phyloP scores from a whole-genome alignment of 2,329 filamentous ascomycete species.

The Domatiomyces globalis region DNA sequence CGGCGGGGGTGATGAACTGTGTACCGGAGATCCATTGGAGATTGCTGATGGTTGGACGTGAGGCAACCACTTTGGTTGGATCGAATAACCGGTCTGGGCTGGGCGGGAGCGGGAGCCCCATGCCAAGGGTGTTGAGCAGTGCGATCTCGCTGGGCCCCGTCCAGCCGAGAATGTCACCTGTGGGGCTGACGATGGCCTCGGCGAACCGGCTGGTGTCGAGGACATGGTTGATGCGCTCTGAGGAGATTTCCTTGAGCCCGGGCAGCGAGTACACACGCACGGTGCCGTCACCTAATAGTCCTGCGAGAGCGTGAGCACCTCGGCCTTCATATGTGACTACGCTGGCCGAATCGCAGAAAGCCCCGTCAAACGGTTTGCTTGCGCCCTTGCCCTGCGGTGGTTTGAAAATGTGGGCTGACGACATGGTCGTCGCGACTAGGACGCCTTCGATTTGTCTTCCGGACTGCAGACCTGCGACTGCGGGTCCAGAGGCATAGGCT shows the following conservation, averaged over 20 bases:
- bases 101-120: slow-evolving; percentile 49
- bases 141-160: slow-evolving; percentile 74
- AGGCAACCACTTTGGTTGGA: slow-evolving; percentile 55
- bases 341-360: slow-evolving; percentile 64
- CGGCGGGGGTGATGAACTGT: slow-evolving; percentile 71
- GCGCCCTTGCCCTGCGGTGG: slow-evolving; percentile 79
- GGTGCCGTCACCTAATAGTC: slow-evolving; percentile 69
- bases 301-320: slow-evolving; percentile 59
- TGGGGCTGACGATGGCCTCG: slow-evolving; percentile 56
- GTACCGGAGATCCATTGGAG: slow-evolving; percentile 94
- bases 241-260: slow-evolving; percentile 67
- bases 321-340: slow-evolving; percentile 61
- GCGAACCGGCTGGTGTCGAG: slow-evolving; percentile 60
- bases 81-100: slow-evolving; percentile 66
- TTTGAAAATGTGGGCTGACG: slow-evolving; percentile 73
- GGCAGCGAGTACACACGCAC: slow-evolving; percentile 77
- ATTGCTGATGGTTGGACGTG: slow-evolving; percentile 84
- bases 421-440: slow-evolving; percentile 59
- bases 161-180: slow-evolving; percentile 78
- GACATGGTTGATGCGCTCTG: slow-evolving; percentile 47
- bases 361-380: slow-evolving; percentile 74
- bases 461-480: slow-evolving; percentile 61
- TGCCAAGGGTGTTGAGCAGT: slow-evolving; percentile 72
- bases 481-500: slow-evolving; percentile 58
- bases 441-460: slow-evolving; percentile 66